Conservation (phyloP, 2,329 filamentous ascomycete species). For the Fusarium sp. region DNA sequence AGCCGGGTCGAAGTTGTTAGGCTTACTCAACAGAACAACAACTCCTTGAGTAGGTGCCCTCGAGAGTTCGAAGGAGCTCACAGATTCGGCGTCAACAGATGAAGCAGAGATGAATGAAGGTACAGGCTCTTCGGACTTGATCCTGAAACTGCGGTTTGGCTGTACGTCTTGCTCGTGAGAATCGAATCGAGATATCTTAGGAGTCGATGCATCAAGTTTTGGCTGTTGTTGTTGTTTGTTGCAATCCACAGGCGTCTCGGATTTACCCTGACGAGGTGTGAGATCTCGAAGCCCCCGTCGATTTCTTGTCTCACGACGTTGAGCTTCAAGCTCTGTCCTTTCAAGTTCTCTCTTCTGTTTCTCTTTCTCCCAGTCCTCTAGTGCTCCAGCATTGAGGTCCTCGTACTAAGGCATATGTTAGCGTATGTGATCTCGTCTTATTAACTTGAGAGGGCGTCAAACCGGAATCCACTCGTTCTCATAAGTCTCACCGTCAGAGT, state of each 20-base stretch:
- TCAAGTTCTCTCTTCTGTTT: slow-evolving; percentile 13
- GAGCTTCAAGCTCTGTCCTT: neutral
- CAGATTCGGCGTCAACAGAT: slow-evolving; percentile 38
- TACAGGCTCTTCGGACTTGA: slow-evolving; percentile 42
- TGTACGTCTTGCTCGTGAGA: slow-evolving; percentile 25
- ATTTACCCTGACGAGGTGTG: neutral
- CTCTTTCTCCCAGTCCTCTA: slow-evolving; percentile 47
- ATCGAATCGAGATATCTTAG: slow-evolving; percentile 18
- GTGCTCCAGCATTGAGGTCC: slow-evolving; percentile 48
- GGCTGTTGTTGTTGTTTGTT: slow-evolving; percentile 37
- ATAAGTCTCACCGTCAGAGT: slow-evolving; percentile 48
- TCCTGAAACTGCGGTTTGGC: slow-evolving; percentile 37
- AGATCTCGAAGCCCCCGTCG: neutral
- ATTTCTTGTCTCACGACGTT: slow-evolving; percentile 9
- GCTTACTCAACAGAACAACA: slow-evolving; percentile 47
- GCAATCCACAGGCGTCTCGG: slow-evolving; percentile 6
- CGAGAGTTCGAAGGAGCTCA: slow-evolving; percentile 15
- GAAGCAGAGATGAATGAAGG: slow-evolving; percentile 45
- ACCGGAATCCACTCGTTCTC: slow-evolving; percentile 49
- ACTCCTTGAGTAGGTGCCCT: slow-evolving; percentile 30
- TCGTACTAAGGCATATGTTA: slow-evolving; percentile 40
- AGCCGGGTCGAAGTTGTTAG: slow-evolving; percentile 47
- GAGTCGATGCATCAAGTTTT: slow-evolving; percentile 25
- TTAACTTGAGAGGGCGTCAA: neutral
- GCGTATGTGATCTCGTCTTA: slow-evolving; percentile 17